Percentiles rank a stretch among this genome's conserved stretches.
Conservation (phyloP, 352 stramenopile genomes). For the Phytophthora ohioensis region DNA sequence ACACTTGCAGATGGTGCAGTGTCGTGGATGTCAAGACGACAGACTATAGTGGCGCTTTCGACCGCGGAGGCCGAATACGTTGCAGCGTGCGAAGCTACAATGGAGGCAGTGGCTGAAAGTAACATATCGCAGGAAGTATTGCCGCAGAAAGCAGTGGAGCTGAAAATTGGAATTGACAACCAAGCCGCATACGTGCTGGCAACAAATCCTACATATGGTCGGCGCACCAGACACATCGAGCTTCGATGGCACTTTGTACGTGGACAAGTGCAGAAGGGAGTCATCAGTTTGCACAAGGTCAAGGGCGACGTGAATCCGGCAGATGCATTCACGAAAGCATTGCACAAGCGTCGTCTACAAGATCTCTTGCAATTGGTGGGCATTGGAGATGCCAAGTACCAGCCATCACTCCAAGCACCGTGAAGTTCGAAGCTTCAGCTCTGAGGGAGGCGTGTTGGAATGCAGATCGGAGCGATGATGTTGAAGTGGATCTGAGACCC, state of each 20-base stretch:
- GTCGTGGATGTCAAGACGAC: constrained; percentile 3
- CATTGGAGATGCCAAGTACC: neutral
- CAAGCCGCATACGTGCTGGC: constrained; percentile 3
- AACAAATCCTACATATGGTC: constrained; percentile 1
- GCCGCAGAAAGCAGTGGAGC: neutral
- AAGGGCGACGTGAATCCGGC: neutral
- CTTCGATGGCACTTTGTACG: neutral
- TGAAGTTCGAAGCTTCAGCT: neutral
- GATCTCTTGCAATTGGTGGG: neutral
- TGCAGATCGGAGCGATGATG: neutral
- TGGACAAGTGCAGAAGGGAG: constrained; percentile 5
- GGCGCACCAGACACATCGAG: constrained; percentile 6
- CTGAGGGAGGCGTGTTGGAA: neutral
- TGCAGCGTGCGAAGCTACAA: constrained; percentile 4
- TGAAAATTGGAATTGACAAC: constrained; percentile 5
- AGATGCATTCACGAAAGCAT: constrained; percentile 5
- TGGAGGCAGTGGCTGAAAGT: neutral
- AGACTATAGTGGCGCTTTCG: neutral
- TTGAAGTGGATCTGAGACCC: too few species aligned
- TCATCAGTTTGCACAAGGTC: neutral
- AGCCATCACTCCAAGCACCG: too few species aligned
- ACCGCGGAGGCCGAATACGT: neutral
- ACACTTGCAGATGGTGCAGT: neutral
- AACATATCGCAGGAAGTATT: constrained; percentile 8
- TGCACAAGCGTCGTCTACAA: constrained; percentile 1